Evolutionary conservation across 306 rosid genomes (phyloP).

Genomic region (Trifolium dubium): DNA sequence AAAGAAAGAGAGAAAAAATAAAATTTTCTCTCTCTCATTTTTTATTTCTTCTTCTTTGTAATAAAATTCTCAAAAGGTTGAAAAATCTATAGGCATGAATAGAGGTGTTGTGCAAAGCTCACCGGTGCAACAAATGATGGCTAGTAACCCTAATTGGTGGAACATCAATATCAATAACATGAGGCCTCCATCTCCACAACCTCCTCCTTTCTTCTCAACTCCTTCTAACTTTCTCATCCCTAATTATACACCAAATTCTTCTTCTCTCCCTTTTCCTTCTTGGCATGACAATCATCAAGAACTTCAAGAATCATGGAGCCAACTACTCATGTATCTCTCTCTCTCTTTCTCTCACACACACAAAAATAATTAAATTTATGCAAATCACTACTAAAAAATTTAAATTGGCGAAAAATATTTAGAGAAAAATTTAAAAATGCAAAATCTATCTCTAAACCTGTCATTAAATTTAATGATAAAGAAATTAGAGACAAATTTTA

Average conservation of each 20-base stretch:
- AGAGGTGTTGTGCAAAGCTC: constrained; percentile 80
- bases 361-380: not conserved
- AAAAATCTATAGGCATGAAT: constrained; percentile 61
- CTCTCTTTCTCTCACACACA: not conserved
- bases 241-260: constrained; percentile 44
- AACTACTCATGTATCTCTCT: constrained; percentile 67
- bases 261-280: constrained; percentile 62
- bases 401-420: not conserved
- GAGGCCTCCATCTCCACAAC: constrained; percentile 56
- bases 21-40: not conserved
- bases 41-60: not conserved
- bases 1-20: constrained; percentile 30
- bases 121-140: constrained; percentile 92
- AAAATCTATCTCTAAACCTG: not conserved
- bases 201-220: constrained; percentile 65
- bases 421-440: not conserved
- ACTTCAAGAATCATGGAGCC: constrained; percentile 93
- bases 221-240: constrained; percentile 54
- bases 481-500: not conserved
- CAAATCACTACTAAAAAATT: not conserved
- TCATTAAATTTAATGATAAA: not conserved
- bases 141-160: constrained; percentile 97
- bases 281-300: constrained; percentile 72
- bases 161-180: constrained; percentile 74
- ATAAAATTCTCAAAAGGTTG: constrained; percentile 1